phyloP scores from a whole-genome alignment of 768 basidiomycete genomes.

The Boletus speciosus region DNA sequence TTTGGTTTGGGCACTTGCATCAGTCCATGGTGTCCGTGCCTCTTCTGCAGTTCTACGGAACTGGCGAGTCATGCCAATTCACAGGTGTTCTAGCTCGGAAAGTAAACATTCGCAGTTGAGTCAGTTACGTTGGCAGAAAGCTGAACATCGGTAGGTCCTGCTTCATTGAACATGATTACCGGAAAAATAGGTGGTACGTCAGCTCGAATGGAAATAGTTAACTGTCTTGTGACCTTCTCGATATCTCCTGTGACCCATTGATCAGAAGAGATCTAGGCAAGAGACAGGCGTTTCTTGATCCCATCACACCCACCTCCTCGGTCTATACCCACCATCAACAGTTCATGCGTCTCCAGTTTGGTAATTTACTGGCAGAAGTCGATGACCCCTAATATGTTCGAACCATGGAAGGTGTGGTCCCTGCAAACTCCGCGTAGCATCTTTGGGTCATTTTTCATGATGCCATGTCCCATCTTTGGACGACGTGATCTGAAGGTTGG shows the following conservation, averaged over 20 bases:
- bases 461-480: conserved; percentile 10
- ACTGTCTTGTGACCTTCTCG: conserved; percentile 3
- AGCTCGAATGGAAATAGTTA: conserved; percentile 6
- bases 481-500: conserved; percentile 5
- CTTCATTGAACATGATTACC: conserved; percentile 5
- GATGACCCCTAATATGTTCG: conserved; percentile 4
- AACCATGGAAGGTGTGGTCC: conserved; percentile 12
- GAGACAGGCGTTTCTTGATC: conserved; percentile 4
- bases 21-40: neutral
- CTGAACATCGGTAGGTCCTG: neutral
- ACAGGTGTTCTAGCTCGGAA: neutral
- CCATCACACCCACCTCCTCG: conserved; percentile 23
- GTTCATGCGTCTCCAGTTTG: conserved; percentile 4
- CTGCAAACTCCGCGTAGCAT: conserved; percentile 18
- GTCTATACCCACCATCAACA: conserved; percentile 17
- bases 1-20: conserved; percentile 3
- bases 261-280: conserved; percentile 6
- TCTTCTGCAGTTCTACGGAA: neutral
- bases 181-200: conserved; percentile 1
- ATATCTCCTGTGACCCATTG: conserved; percentile 7
- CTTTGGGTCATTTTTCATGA: conserved; percentile 1
- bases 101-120: neutral
- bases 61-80: neutral
- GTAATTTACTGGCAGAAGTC: conserved; percentile 3
- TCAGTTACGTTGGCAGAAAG: neutral